phyloP scores from a whole-genome alignment of 257 asterid species.

The Apocynum venetum region DNA sequence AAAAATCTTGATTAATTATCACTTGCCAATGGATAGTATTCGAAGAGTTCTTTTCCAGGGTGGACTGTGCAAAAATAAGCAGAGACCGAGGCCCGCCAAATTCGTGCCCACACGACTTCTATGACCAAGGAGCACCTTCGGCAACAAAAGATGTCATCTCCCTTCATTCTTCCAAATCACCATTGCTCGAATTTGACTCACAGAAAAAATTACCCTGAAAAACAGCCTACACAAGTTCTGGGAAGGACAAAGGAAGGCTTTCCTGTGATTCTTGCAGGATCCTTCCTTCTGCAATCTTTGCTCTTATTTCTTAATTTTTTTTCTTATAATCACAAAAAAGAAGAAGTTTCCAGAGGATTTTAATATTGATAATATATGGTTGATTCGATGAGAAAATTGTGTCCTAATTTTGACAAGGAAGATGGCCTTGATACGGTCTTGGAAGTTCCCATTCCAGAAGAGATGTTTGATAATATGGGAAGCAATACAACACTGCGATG shows the following conservation, averaged over 20 bases:
- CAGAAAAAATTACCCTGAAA: neutral
- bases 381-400: constrained; percentile 44
- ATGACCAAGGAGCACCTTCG: constrained; percentile 22
- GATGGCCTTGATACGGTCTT: constrained; percentile 71
- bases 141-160: neutral
- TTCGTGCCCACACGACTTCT: constrained; percentile 25
- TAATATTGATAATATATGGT: constrained; percentile 11
- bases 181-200: neutral
- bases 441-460: constrained; percentile 90
- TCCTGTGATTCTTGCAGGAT: constrained; percentile 6
- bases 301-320: neutral
- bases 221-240: neutral
- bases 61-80: neutral
- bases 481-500: constrained; percentile 59
- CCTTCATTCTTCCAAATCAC: neutral
- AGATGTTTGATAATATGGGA: constrained; percentile 72
- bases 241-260: constrained; percentile 6
- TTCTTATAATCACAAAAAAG: neutral
- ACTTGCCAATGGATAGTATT: neutral
- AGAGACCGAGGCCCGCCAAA: constrained; percentile 6
- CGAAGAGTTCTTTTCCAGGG: neutral
- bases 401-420: constrained; percentile 69
- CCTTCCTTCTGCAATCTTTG: constrained; percentile 9
- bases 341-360: neutral
- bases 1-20: too few species aligned